A percentile compares a stretch with the other conserved stretches of the same genome.
Conservation (phyloP, 768 basidiomycete species). For the Tremella mesenterica region DNA sequence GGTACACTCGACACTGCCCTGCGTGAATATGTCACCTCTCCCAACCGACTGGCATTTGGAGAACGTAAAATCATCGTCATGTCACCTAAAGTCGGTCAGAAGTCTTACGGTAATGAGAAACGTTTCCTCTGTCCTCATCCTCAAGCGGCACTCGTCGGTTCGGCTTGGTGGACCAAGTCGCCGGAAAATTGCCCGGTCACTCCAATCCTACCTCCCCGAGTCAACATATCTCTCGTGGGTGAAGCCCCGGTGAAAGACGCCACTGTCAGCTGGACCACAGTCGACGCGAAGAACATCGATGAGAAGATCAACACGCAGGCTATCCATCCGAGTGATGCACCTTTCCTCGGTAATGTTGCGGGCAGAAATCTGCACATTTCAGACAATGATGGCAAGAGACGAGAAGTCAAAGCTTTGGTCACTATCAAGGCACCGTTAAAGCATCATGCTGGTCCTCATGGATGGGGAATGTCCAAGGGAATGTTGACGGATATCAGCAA, state of each 20-base stretch:
- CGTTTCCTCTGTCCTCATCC: constrained; percentile 90
- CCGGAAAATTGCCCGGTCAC: constrained; percentile 52
- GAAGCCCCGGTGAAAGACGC: constrained; percentile 79
- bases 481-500: constrained; percentile 57
- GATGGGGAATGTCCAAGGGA: constrained; percentile 49
- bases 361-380: constrained; percentile 93
- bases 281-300: constrained; percentile 76
- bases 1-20: constrained; percentile 8
- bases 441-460: constrained; percentile 48
- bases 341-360: constrained; percentile 84
- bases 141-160: constrained; percentile 86
- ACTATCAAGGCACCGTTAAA: constrained; percentile 41
- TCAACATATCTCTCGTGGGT: constrained; percentile 84
- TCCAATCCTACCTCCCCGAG: constrained; percentile 54
- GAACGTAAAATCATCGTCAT: constrained; percentile 92
- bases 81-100: constrained; percentile 96
- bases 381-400: constrained; percentile 89
- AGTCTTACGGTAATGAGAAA: constrained; percentile 93
- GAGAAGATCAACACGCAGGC: constrained; percentile 25
- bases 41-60: constrained; percentile 79
- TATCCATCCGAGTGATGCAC: constrained; percentile 49
- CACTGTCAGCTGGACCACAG: constrained; percentile 75
- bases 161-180: constrained; percentile 85
- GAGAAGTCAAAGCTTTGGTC: constrained; percentile 87
- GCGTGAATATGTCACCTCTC: constrained; percentile 65